phyloP scores from a whole-genome alignment of 2,329 filamentous ascomycete species.

The Fusarium hostae region DNA sequence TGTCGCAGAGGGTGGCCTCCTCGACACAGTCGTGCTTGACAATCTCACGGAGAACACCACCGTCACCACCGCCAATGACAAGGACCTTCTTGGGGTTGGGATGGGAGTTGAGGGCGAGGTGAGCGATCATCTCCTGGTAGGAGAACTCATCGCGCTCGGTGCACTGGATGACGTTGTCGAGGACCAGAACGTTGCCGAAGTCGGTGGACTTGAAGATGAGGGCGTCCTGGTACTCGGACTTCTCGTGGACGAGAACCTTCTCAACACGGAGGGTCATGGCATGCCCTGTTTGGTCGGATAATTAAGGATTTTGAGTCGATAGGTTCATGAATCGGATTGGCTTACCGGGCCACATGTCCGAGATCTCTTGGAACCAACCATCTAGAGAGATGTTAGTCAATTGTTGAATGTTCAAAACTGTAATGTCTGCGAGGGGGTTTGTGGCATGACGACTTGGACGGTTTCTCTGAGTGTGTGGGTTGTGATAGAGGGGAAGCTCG shows the following conservation, averaged over 20 bases:
- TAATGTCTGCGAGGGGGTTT: too few species aligned
- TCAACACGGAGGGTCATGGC: slow-evolving; percentile 99
- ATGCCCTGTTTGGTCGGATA: slow-evolving; percentile 70
- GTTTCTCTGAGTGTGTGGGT: too few species aligned
- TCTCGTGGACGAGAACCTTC: slow-evolving; percentile 98
- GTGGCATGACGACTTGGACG: too few species aligned
- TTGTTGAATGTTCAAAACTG: background rate
- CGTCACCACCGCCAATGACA: slow-evolving; percentile 97
- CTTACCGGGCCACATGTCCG: slow-evolving; percentile 91
- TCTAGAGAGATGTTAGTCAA: slow-evolving; percentile 63
- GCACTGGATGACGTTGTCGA: slow-evolving; percentile 99
- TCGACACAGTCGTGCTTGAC: slow-evolving; percentile 99
- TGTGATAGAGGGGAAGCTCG: background rate
- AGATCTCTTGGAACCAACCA: slow-evolving; percentile 99
- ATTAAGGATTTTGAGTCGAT: background rate
- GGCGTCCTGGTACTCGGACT: slow-evolving; percentile 98
- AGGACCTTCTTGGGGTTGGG: slow-evolving; percentile 98
- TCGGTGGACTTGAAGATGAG: slow-evolving; percentile 98
- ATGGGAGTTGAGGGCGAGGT: slow-evolving; percentile 98
- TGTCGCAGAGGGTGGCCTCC: slow-evolving; percentile 96
- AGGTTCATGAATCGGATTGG: background rate
- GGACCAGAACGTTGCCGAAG: slow-evolving; percentile 93
- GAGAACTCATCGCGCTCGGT: slow-evolving; percentile 99
- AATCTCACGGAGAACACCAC: slow-evolving; percentile 96
- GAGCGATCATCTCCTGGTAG: slow-evolving; percentile 99